These are phyloP conservation scores for Penicillium pulvis DNA, from an alignment of 495 filamentous ascomycete genomes.

Conservation along the genomic window DNA sequence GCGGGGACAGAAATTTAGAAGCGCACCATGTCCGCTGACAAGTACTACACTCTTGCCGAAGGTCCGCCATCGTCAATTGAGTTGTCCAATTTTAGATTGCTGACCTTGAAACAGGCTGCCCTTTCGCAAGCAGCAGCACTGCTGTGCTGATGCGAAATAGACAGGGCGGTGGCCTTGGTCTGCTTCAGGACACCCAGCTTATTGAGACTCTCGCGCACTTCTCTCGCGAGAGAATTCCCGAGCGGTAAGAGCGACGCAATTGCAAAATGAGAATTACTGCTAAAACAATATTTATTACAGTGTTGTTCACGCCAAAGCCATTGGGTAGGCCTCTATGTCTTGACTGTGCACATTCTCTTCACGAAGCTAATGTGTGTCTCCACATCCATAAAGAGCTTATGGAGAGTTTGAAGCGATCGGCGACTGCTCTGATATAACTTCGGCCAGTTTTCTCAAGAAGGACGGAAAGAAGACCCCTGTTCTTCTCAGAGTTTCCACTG, in stretches of 20 bases:
- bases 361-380: too few relatives aligned
- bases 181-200: constrained; percentile 13
- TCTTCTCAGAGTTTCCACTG: constrained; percentile 65
- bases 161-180: constrained; percentile 7
- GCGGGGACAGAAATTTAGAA: too few relatives aligned
- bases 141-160: constrained; percentile 7
- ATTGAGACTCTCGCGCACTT: constrained; percentile 12
- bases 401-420: constrained; percentile 64
- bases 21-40: too few relatives aligned
- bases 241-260: constrained; percentile 5
- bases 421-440: constrained; percentile 50
- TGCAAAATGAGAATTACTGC: too few relatives aligned
- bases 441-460: constrained; percentile 42
- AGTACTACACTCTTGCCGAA: too few relatives aligned
- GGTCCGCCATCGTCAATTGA: too few relatives aligned
- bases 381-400: constrained; percentile 24
- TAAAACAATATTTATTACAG: too few relatives aligned
- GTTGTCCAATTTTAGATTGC: too few relatives aligned
- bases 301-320: constrained; percentile 64
- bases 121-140: constrained; percentile 12
- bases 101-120: constrained; percentile 3
- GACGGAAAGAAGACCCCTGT: constrained; percentile 65
- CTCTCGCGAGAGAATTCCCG: constrained; percentile 11
- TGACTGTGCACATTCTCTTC: too few relatives aligned
- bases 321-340: constrained; percentile 22